Conservation (phyloP, 140 eudicot species). For the Cichorium intybus region DNA sequence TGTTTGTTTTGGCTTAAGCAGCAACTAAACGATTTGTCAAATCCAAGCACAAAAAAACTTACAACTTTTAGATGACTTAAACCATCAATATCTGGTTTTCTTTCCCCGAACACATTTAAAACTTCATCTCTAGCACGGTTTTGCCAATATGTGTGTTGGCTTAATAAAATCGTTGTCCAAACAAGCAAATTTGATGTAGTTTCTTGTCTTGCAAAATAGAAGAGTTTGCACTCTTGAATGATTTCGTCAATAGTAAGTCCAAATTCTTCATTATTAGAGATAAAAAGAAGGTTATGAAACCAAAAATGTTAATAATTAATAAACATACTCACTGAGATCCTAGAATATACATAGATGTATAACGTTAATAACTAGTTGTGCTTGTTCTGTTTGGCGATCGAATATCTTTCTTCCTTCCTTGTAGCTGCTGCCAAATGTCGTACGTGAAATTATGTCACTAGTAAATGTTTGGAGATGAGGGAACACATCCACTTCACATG, state of each 20-base stretch:
- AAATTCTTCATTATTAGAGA: neutral
- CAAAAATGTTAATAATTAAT: neutral
- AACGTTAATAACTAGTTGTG: neutral
- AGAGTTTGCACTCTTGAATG: constrained; percentile 13
- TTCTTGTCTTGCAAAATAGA: constrained; percentile 9
- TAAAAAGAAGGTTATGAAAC: too few species aligned
- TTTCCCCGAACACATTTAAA: neutral
- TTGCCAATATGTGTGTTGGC: constrained; percentile 5
- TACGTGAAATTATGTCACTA: neutral
- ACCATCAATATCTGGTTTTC: constrained; percentile 9
- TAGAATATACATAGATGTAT: neutral
- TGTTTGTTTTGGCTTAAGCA: neutral
- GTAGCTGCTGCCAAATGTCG: neutral
- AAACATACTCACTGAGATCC: neutral
- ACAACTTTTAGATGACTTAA: constrained; percentile 9
- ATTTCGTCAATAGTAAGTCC: constrained; percentile 5
- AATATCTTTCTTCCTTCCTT: neutral
- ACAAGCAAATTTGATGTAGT: neutral
- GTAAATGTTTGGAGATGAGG: neutral
- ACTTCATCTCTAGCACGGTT: constrained; percentile 11
- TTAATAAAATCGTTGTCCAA: constrained; percentile 1
- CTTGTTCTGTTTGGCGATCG: neutral
- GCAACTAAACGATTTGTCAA: neutral
- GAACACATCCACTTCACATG: neutral
- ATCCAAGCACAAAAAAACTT: neutral